A percentile compares a stretch with the other conserved stretches of the same genome.
phyloP scores from a whole-genome alignment of 306 rosid genomes.

The Cotoneaster glaucophyllus region DNA sequence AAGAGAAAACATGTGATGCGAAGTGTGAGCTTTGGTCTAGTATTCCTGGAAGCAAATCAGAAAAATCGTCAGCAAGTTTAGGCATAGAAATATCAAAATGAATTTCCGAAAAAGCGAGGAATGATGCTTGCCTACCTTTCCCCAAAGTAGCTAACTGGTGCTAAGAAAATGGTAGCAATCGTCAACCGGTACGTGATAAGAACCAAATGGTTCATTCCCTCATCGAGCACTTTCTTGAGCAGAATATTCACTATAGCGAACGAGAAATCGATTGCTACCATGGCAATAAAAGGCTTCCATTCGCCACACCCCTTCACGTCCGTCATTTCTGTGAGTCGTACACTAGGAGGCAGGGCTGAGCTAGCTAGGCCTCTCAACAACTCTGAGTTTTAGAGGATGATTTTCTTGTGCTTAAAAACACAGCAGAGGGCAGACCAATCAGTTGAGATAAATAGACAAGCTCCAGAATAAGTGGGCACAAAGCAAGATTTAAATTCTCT shows the following conservation, averaged over 20 bases:
- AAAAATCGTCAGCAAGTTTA: not conserved
- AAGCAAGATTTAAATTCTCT: constrained; percentile 70
- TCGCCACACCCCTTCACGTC: constrained; percentile 38
- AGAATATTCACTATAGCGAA: constrained; percentile 73
- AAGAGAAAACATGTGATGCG: constrained; percentile 63
- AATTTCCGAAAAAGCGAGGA: not conserved
- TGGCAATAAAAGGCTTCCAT: constrained; percentile 74
- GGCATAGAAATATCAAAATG: not conserved
- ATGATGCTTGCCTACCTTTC: constrained; percentile 51
- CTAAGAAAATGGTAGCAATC: constrained; percentile 65
- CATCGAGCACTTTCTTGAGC: constrained; percentile 73
- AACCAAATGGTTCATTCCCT: constrained; percentile 88
- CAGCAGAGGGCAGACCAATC: constrained; percentile 8
- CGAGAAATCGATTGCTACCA: constrained; percentile 62
- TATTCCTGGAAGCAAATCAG: constrained; percentile 41
- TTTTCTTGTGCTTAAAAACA: constrained; percentile 14
- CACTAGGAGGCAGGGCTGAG: constrained; percentile 3
- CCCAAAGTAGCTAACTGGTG: constrained; percentile 59
- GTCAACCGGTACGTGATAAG: constrained; percentile 66
- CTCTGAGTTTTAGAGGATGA: not conserved
- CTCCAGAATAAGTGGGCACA: constrained; percentile 50
- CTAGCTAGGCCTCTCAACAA: constrained; percentile 13
- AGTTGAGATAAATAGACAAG: constrained; percentile 22
- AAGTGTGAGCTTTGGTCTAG: constrained; percentile 52
- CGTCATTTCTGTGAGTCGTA: not conserved